Base-by-base conservation (phyloP, 768 basidiomycete genomes). In the Collybia sordida region DNA sequence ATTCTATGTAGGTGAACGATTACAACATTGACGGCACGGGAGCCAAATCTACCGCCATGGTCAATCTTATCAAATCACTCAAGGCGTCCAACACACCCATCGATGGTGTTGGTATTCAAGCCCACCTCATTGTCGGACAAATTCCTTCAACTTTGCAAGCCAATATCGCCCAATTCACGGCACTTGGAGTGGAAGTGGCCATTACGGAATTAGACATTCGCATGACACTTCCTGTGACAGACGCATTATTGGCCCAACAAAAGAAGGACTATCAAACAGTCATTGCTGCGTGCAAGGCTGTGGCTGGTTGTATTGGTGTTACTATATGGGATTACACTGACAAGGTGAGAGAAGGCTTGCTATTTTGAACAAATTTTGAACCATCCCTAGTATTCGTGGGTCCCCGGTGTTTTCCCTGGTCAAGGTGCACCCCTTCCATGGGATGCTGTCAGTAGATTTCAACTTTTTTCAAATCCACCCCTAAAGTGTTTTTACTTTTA, bases 161-260 rank as follows among this genome's bases (percentile, higher is more conserved):
- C 3, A 78, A 80, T 52, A 68, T 85, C 52, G 60, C 77, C 55
- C 69, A 75, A 42, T 79, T 86, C 60, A 74, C 79, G 11, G 75
- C 75, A 12, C 76, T 86, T 22, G 83, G 85, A 4, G 68, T 87
- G 28, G 85, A 86, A 57, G 79, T 85, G 24, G 83, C 83, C 17
- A 77, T 86, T 55, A 86, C 85, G 2, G 85, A 86, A 60, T 73
- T 87, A 42, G 85, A 86, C 58, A 83, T 81, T 60, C 74, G 83
- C 42, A 82, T 84, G 72, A 72, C 72, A 9, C 64, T 79, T 15
- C 83, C 82, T 15, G 72, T 69, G 19, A 81, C 80, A 1, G 57
- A 63, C 9, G 76, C 75, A 2, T 67, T 77, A 31, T 67, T 79
- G 31, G 69, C 65, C 31, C 81, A 84, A 58, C 82, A 86, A 59